Evolutionary conservation across 495 filamentous ascomycete species (phyloP).

Genomic region (Chaetomium cochliodes): DNA sequence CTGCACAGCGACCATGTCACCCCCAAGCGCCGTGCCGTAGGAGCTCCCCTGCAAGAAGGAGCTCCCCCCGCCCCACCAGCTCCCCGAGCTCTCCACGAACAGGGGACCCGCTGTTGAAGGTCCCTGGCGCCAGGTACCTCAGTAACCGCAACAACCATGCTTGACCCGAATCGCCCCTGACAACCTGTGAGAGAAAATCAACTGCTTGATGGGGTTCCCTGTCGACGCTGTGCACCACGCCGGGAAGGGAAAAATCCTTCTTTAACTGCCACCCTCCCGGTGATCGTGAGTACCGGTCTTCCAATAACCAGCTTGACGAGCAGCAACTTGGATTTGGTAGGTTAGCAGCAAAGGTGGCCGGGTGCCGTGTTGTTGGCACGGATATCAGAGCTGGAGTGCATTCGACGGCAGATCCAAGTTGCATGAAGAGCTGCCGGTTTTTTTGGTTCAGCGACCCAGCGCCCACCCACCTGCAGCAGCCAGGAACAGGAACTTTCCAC

Average conservation of each 20-base stretch:
- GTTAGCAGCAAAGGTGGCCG: slow-evolving; percentile 20
- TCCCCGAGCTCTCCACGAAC: slow-evolving; percentile 23
- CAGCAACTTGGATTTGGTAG: slow-evolving; percentile 28
- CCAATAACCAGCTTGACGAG: slow-evolving; percentile 26
- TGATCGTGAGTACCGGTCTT: slow-evolving; percentile 13
- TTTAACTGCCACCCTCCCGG: slow-evolving; percentile 29
- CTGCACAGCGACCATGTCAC: slow-evolving; percentile 10
- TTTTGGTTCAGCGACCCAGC: background rate
- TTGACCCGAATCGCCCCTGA: slow-evolving; percentile 36
- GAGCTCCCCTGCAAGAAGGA: slow-evolving; percentile 22
- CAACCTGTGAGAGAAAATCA: slow-evolving; percentile 36
- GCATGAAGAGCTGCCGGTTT: background rate
- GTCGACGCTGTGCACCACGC: slow-evolving; percentile 30
- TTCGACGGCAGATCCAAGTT: background rate
- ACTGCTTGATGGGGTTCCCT: slow-evolving; percentile 38
- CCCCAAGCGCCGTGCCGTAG: slow-evolving; percentile 18
- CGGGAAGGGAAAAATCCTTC: slow-evolving; percentile 37
- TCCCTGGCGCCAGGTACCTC: slow-evolving; percentile 12
- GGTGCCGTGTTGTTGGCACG: slow-evolving; percentile 1
- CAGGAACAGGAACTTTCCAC: background rate
- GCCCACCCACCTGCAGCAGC: background rate
- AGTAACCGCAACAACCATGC: slow-evolving; percentile 27
- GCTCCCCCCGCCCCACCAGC: slow-evolving; percentile 28
- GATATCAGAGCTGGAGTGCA: slow-evolving; percentile 3
- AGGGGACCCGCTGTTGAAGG: slow-evolving; percentile 22